Percentiles rank a stretch among this genome's conserved stretches.
Evolutionary conservation across 192 early-diverging fungal species (phyloP).

Genomic region (Radiomyces spectabilis): DNA sequence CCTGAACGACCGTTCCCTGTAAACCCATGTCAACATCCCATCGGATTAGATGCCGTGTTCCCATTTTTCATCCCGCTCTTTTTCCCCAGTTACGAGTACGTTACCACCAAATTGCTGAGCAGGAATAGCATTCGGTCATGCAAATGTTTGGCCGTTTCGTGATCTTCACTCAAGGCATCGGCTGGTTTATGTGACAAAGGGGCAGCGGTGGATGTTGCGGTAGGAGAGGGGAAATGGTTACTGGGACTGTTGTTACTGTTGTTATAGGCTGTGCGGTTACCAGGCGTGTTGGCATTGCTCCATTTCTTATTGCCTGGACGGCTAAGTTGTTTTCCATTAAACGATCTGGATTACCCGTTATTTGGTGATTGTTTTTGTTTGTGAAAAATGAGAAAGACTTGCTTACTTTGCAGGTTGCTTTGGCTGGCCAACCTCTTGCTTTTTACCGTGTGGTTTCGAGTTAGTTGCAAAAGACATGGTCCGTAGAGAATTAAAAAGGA

Average conservation of each 20-base stretch:
- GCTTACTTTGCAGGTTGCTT: background rate
- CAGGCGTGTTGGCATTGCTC: too few relatives aligned
- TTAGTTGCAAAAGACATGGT: background rate
- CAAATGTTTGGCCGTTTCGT: slow-evolving; percentile 32
- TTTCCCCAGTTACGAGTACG: slow-evolving; percentile 4
- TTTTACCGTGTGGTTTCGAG: background rate
- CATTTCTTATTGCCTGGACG: too few relatives aligned
- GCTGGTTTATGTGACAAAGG: too few relatives aligned
- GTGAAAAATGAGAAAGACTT: too few relatives aligned
- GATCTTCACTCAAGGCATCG: background rate
- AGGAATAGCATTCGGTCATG: slow-evolving; percentile 62
- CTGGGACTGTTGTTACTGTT: too few relatives aligned
- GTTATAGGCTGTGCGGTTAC: too few relatives aligned
- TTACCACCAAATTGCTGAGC: slow-evolving; percentile 60
- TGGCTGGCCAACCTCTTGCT: background rate
- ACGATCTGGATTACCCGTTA: too few relatives aligned
- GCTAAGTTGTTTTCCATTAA: too few relatives aligned
- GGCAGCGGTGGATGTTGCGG: too few relatives aligned
- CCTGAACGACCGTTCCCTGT: slow-evolving; percentile 61
- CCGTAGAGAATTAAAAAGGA: background rate
- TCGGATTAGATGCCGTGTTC: background rate
- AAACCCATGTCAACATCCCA: background rate
- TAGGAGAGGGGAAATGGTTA: too few relatives aligned
- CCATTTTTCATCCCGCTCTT: background rate
- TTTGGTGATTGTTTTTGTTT: too few relatives aligned